Percentiles rank a stretch among this genome's conserved stretches.
Conservation (phyloP, 2,329 filamentous ascomycete species). For the Paracoccidioides brasiliensis region DNA sequence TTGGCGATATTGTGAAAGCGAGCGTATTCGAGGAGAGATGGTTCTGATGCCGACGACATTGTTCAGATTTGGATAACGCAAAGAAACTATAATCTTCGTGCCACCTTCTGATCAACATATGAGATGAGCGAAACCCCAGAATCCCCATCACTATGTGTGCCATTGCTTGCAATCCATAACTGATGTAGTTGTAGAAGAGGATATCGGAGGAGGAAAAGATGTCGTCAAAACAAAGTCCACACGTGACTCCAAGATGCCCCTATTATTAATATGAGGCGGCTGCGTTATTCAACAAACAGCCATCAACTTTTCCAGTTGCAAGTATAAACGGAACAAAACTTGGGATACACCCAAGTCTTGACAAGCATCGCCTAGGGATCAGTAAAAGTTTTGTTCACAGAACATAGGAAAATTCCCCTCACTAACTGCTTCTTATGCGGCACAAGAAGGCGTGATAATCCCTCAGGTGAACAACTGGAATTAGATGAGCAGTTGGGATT, state of each 20-base stretch:
- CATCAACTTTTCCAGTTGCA: neutral
- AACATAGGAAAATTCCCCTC: no score
- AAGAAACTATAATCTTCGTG: neutral
- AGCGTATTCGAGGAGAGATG: conserved; percentile 35
- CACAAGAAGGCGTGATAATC: no score
- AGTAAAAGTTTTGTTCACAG: no score
- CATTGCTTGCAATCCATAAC: neutral
- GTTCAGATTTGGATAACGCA: neutral
- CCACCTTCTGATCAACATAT: neutral
- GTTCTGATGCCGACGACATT: conserved; percentile 17
- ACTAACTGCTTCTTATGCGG: no score
- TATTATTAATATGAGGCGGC: no score
- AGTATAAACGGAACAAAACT: no score
- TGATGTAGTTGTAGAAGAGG: neutral
- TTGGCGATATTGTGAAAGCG: conserved; percentile 32
- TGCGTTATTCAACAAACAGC: neutral
- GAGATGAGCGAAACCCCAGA: neutral
- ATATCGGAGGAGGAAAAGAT: neutral
- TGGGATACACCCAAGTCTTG: no score
- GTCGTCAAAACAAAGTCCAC: neutral
- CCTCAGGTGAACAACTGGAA: no score
- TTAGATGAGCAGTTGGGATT: no score
- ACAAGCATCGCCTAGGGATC: no score
- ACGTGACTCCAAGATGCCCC: neutral
- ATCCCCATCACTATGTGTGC: neutral